Base-by-base conservation (phyloP, 495 filamentous ascomycete species). In the Podospora conica region DNA sequence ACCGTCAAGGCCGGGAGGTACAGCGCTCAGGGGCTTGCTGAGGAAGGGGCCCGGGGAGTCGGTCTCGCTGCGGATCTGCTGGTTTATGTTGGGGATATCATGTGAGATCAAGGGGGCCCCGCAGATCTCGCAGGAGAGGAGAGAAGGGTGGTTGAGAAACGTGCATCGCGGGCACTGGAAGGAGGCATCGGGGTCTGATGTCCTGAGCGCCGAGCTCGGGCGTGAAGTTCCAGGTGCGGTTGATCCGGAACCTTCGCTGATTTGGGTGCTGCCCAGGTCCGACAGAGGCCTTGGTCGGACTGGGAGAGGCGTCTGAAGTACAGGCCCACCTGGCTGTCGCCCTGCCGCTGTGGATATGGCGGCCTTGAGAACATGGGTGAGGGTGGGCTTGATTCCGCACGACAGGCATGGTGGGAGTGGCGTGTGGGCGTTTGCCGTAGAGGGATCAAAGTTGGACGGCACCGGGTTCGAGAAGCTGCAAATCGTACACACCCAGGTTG, bases 401-500 rank as follows among this genome's bases (percentile, higher is more conserved):
- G 92, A 88, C 31, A 96, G 79, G 77, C 95, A 99, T 65, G 96
- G 90, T 10, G 92, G 88, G 25, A 98, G 76, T 48, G 91, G 86
- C 2, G 88, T 92, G 60, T 90, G 83, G 10, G 86, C 84, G 60
- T 84, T 94, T 10, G 90, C 90, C 3, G 89, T 88, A 2, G 87
- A 81, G 0, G 91, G 87, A 65, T 96, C 93, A 71, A 98, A 98
- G 73, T 96, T 97, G 18, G 90, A 90, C 0, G 95, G 93, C 2
- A 98, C 85, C 0, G 91, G 90, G 71, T 99, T 99, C n/a, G 95
- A 96, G 73, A 96, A 94, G 55, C 91, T 92, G 79, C 95, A 98
- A 73, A 98, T 98, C 3, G 91, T 90, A 79, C 96, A 98, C 56
- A 98, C 88, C 95, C 95, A 98, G n/a, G 93, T 96, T 4, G 90